Conservation (phyloP, 805 yeast species). For the Sporopachydermia quercuum region DNA sequence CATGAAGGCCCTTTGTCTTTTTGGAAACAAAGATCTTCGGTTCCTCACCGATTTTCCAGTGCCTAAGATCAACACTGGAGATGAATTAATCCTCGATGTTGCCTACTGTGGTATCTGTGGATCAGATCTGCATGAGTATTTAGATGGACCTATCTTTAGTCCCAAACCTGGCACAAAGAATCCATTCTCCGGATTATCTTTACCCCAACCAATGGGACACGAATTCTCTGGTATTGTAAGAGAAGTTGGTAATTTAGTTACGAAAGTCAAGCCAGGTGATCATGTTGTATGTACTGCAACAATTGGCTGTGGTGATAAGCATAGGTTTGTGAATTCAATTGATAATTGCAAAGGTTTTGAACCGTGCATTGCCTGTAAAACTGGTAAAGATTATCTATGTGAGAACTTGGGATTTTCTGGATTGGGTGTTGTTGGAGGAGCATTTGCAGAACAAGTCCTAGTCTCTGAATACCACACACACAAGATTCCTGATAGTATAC, state of each 20-base stretch:
- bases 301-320: slow-evolving; percentile 37
- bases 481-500: slow-evolving; percentile 26
- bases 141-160: slow-evolving; percentile 43
- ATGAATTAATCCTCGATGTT: slow-evolving; percentile 30
- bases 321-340: slow-evolving; percentile 22
- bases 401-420: slow-evolving; percentile 34
- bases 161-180: slow-evolving; percentile 20
- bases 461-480: slow-evolving; percentile 25
- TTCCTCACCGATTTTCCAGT: slow-evolving; percentile 11
- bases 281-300: slow-evolving; percentile 51
- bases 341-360: slow-evolving; percentile 15
- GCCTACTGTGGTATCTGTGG: slow-evolving; percentile 51
- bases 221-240: slow-evolving; percentile 33
- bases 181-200: slow-evolving; percentile 23
- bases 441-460: slow-evolving; percentile 34
- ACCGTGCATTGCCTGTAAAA: slow-evolving; percentile 33
- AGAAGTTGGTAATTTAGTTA: slow-evolving; percentile 32
- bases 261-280: slow-evolving; percentile 32
- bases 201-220: slow-evolving; percentile 39
- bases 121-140: slow-evolving; percentile 42
- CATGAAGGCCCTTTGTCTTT: not conserved
- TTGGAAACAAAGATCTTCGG: not conserved
- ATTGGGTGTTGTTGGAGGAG: slow-evolving; percentile 42
- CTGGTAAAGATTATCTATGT: slow-evolving; percentile 40
- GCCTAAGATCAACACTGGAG: slow-evolving; percentile 21